Percentiles rank a stretch among this genome's conserved stretches.
phyloP scores from a whole-genome alignment of 768 basidiomycete species.

The Collybia mongolica region DNA sequence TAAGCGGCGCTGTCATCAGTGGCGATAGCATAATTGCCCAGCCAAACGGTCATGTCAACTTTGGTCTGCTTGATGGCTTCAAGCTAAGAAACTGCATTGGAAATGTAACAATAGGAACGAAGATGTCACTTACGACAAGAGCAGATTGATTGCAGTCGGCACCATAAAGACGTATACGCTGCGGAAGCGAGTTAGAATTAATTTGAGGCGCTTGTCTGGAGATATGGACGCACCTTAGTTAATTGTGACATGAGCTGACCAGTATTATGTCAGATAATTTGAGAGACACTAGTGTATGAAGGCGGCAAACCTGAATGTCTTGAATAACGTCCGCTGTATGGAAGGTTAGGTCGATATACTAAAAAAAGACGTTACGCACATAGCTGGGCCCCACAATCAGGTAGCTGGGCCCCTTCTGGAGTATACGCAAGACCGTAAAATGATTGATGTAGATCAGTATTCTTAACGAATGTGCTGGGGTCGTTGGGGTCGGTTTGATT shows the following conservation, averaged over 20 bases:
- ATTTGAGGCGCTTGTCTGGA: slow-evolving; percentile 7
- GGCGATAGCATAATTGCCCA: slow-evolving; percentile 66
- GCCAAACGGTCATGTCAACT: slow-evolving; percentile 78
- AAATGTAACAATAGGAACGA: background rate
- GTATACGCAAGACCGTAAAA: slow-evolving; percentile 92
- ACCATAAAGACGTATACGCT: slow-evolving; percentile 82
- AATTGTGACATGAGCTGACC: slow-evolving; percentile 79
- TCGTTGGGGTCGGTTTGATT: slow-evolving; percentile 49
- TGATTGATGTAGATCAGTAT: slow-evolving; percentile 63
- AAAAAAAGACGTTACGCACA: slow-evolving; percentile 23
- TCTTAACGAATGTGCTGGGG: slow-evolving; percentile 75
- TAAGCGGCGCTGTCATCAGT: slow-evolving; percentile 73
- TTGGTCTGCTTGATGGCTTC: slow-evolving; percentile 91
- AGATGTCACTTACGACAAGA: slow-evolving; percentile 51
- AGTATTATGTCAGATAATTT: slow-evolving; percentile 3
- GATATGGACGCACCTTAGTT: slow-evolving; percentile 49
- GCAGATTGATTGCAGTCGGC: slow-evolving; percentile 85
- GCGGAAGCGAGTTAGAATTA: background rate
- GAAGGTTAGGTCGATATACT: background rate
- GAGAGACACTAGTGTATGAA: background rate
- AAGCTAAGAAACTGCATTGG: slow-evolving; percentile 37
- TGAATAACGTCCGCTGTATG: slow-evolving; percentile 52
- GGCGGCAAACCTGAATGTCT: slow-evolving; percentile 61
- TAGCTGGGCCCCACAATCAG: slow-evolving; percentile 60
- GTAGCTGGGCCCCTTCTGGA: slow-evolving; percentile 69